These are phyloP conservation scores for Acanthochlamys bracteata DNA, from an alignment of 106 monocot species.

Conservation along the genomic window DNA sequence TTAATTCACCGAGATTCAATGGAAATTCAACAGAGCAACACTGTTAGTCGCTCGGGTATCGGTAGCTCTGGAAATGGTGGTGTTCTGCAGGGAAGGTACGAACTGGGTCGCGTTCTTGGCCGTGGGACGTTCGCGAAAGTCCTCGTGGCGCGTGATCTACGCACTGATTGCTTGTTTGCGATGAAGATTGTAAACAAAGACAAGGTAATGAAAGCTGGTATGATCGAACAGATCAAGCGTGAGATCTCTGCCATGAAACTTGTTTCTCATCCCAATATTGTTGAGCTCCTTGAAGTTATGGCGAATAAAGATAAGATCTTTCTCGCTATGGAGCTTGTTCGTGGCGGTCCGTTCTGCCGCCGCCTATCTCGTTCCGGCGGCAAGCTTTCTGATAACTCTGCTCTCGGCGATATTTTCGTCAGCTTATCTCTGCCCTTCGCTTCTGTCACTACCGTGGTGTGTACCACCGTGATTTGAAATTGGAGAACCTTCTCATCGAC, in stretches of 20 bases:
- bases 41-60: constrained; percentile 9
- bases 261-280: constrained; percentile 64
- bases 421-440: constrained; percentile 60
- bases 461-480: constrained; percentile 66
- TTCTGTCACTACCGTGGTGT: constrained; percentile 70
- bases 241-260: constrained; percentile 72
- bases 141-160: constrained; percentile 37
- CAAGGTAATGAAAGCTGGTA: constrained; percentile 45
- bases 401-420: constrained; percentile 44
- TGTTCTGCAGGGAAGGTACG: constrained; percentile 63
- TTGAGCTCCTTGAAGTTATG: constrained; percentile 69
- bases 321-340: constrained; percentile 62
- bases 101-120: constrained; percentile 64
- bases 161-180: constrained; percentile 25
- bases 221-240: constrained; percentile 64
- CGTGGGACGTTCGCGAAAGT: constrained; percentile 57
- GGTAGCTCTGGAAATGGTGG: constrained; percentile 13
- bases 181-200: constrained; percentile 62
- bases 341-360: constrained; percentile 57
- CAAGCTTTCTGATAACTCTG: constrained; percentile 35
- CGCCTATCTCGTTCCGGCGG: constrained; percentile 24
- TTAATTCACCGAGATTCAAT: no score
- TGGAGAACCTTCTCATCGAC: constrained; percentile 58
- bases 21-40: no score
- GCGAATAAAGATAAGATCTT: constrained; percentile 55